Percentiles rank a stretch among this genome's conserved stretches.
phyloP scores from a whole-genome alignment of 768 basidiomycete genomes.

The Myochromella boudieri region DNA sequence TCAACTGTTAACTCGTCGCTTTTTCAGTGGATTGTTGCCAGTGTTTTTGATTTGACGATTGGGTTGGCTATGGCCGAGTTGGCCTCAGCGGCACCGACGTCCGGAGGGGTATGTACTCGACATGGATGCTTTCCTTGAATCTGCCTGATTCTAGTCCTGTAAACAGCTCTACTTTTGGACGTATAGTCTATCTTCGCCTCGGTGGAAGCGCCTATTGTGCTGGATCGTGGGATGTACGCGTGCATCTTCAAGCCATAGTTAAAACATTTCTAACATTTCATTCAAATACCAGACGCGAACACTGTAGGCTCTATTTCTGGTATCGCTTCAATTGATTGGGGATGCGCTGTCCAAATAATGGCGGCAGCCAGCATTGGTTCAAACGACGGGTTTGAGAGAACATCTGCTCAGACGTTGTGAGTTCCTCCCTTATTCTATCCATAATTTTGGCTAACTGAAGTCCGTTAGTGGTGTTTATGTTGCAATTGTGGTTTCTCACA shows the following conservation, averaged over 20 bases:
- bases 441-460: background rate
- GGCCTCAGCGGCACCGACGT: constrained; percentile 70
- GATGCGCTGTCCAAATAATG: constrained; percentile 56
- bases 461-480: constrained; percentile 59
- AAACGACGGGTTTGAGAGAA: constrained; percentile 27
- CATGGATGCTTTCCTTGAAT: background rate
- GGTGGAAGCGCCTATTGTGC: constrained; percentile 56
- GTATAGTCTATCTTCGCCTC: constrained; percentile 51
- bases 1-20: background rate
- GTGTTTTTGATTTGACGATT: constrained; percentile 59
- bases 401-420: constrained; percentile 33
- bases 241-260: background rate
- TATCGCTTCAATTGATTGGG: constrained; percentile 60
- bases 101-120: constrained; percentile 54
- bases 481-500: constrained; percentile 62
- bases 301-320: constrained; percentile 39
- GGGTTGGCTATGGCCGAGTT: constrained; percentile 71
- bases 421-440: background rate
- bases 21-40: constrained; percentile 62
- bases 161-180: constrained; percentile 70
- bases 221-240: constrained; percentile 70
- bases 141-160: background rate
- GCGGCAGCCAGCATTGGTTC: constrained; percentile 44
- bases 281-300: constrained; percentile 53
- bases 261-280: constrained; percentile 17